These are phyloP conservation scores for Phytophthora tubulina DNA, from an alignment of 352 stramenopile species.

Conservation along the genomic window DNA sequence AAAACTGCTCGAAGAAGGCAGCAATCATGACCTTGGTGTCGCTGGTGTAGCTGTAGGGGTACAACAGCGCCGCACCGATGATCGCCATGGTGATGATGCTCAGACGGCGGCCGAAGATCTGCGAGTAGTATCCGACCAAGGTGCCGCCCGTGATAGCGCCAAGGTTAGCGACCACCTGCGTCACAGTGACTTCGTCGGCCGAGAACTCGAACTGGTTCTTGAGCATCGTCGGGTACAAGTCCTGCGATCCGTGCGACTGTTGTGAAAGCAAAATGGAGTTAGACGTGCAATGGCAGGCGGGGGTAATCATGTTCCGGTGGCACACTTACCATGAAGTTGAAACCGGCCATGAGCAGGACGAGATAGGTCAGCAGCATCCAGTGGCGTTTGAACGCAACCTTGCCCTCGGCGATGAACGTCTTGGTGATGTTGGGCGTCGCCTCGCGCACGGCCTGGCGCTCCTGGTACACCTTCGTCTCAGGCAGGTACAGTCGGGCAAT, in stretches of 20 bases:
- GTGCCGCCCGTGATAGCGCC: slow-evolving; percentile 54
- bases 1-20: slow-evolving; percentile 62
- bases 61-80: slow-evolving; percentile 46
- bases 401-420: slow-evolving; percentile 52
- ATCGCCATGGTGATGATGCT: slow-evolving; percentile 48
- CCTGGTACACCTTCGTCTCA: slow-evolving; percentile 47
- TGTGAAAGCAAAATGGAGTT: slow-evolving; percentile 3
- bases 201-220: slow-evolving; percentile 56
- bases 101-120: slow-evolving; percentile 54
- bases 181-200: slow-evolving; percentile 52
- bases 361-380: slow-evolving; percentile 58
- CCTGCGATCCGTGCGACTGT: slow-evolving; percentile 54
- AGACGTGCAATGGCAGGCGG: slow-evolving; percentile 3
- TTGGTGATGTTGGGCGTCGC: slow-evolving; percentile 35
- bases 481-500: slow-evolving; percentile 50
- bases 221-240: slow-evolving; percentile 63
- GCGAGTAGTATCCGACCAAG: slow-evolving; percentile 59
- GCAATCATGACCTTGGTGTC: slow-evolving; percentile 39
- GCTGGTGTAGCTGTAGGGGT: slow-evolving; percentile 57
- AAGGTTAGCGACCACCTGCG: slow-evolving; percentile 55
- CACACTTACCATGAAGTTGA: slow-evolving; percentile 56
- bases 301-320: slow-evolving; percentile 11
- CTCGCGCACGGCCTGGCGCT: slow-evolving; percentile 38
- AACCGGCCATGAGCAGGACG: slow-evolving; percentile 53
- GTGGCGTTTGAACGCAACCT: slow-evolving; percentile 51